Evolutionary conservation across 1,139 yeast genomes (phyloP), one percentile per base, ranked within the genome.

Genomic region (Oligophagozyma castellii): DNA sequence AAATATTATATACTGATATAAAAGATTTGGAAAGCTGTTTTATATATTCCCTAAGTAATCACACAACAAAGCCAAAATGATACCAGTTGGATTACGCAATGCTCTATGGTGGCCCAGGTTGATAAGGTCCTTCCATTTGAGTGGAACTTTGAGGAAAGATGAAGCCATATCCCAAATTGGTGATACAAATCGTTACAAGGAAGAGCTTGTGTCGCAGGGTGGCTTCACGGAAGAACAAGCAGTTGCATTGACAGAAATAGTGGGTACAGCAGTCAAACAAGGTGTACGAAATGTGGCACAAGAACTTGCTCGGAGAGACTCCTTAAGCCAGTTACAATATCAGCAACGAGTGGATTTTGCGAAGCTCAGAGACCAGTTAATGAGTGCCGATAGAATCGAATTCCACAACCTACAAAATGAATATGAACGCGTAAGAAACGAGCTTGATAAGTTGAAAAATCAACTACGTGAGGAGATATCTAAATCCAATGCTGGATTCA

Each of bases 341-440:
- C 95, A 86, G 49, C 98, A 89, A 46, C 81, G 89, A 46, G 96
- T 89, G 19, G 95, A 86, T 53, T 89, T 89, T 63, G 93, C 95
- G 26, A 86, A 86, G 51, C 66, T 86, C 36, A 78, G 84, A 51
- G 93, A 93, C 21, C 96, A 86, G 53, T 63, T 86, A 31, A 86
- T 80, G 47, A 75, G 86, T 26, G 70, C 81, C 58, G 98, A 89
- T 57, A 74, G 77, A 50, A 68, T 84, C 10, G 96, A 89, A 44
- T 78, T 81, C 45, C 76, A 80, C 32, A 69, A 73, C 29, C 66
- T 89, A 35, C 76, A 77, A 45, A 80, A 79, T 43, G 96, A 89
- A 48, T 92, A 83, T 47, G 96, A 89, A 43, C 67, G 84, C 29
- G 62, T 89, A 23, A 66, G 79, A 30, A 76, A 84, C 19, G 95